Conservation (phyloP, 306 rosid species). For the Pyrus betulifolia region DNA sequence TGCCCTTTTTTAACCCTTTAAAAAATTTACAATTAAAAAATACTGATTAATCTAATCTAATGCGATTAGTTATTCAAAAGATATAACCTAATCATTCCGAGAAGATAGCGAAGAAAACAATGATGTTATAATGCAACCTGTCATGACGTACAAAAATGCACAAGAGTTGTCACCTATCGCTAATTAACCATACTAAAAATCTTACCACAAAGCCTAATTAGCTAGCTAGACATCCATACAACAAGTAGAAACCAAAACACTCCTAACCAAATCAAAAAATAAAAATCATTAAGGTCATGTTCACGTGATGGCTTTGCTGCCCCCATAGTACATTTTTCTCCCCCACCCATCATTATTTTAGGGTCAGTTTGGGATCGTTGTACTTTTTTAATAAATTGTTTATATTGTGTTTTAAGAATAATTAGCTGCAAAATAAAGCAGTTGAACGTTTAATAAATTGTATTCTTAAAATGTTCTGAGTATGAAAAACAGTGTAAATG, state of each 20-base stretch:
- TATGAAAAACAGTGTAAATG: no score
- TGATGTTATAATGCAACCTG: slow-evolving; percentile 35
- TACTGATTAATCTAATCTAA: background rate
- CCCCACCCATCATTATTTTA: background rate
- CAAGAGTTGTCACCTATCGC: slow-evolving; percentile 35
- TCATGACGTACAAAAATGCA: slow-evolving; percentile 27
- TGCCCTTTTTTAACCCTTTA: background rate
- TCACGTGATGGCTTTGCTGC: slow-evolving; percentile 23
- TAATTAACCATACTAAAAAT: slow-evolving; percentile 7
- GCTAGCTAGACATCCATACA: slow-evolving; percentile 17
- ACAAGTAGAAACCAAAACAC: slow-evolving; percentile 8
- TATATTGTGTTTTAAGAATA: no score
- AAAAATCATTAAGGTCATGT: slow-evolving; percentile 8
- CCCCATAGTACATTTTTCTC: slow-evolving; percentile 8
- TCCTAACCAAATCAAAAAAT: background rate
- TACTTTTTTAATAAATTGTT: no score
- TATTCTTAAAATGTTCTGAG: no score
- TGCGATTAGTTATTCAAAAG: background rate
- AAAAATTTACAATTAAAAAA: background rate
- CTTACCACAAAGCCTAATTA: background rate
- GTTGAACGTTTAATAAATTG: no score
- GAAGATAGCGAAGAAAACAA: slow-evolving; percentile 42
- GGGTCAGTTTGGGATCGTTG: no score
- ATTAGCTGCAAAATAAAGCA: no score
- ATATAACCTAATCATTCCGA: slow-evolving; percentile 12